phyloP scores from a whole-genome alignment of 78 protist species.

The Dictyostelium brefeldianum region DNA sequence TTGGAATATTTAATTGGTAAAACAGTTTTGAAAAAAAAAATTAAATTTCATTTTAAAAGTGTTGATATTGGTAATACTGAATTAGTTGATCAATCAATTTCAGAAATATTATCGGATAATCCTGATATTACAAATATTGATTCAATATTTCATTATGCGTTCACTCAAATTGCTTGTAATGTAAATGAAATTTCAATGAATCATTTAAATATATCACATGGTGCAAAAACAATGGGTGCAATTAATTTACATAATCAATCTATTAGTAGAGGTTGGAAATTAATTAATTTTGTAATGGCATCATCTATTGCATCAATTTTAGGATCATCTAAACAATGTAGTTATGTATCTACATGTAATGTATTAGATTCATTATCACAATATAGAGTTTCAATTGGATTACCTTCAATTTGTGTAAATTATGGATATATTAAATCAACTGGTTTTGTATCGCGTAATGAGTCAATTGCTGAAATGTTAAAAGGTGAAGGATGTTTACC shows the following conservation, averaged over 20 bases:
- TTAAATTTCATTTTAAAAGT: neutral
- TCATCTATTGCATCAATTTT: neutral
- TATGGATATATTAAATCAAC: neutral
- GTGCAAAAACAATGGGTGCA: neutral
- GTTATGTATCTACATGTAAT: neutral
- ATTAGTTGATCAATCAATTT: neutral
- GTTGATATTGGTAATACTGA: neutral
- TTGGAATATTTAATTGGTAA: conserved; percentile 11
- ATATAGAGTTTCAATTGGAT: neutral
- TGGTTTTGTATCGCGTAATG: neutral
- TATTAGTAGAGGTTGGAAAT: neutral
- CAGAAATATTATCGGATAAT: neutral
- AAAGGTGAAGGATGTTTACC: neutral
- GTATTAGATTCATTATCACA: neutral
- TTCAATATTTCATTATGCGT: neutral
- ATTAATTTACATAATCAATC: neutral
- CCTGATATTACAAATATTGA: neutral
- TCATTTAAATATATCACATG: neutral
- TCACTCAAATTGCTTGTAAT: neutral
- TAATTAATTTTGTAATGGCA: neutral
- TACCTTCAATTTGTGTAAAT: neutral
- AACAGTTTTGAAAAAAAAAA: neutral
- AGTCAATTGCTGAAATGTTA: neutral
- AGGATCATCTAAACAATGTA: neutral
- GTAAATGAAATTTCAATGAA: neutral